Base-by-base conservation (phyloP, 495 filamentous ascomycete species). In the Platismatia glauca region DNA sequence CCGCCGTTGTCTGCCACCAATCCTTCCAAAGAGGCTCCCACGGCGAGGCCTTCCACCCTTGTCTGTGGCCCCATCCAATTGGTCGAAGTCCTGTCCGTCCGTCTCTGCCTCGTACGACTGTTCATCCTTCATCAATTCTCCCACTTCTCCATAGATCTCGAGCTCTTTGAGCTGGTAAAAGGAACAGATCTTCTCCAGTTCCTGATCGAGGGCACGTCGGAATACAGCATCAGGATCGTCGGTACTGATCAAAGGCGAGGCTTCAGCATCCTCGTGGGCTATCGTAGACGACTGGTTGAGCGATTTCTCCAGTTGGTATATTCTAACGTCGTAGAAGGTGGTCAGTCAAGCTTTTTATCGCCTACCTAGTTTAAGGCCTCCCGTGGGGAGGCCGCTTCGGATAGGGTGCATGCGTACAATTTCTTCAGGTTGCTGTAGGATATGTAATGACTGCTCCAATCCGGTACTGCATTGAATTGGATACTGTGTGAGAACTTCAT, bases 401-500 rank as follows among this genome's bases (percentile, higher is more conserved):
- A 8, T 0, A 29, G 13, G 18, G 41, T 41, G 31, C 8, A 55
- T 43, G 80, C 91, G 71, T 76, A 96, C 92, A 96, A 78, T 79
- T 99, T 99, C 82, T 99, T 99, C 66, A 97, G 83, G 69, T 96
- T 97, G 73, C 90, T 95, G 75, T 99, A 99, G 60, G 91, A 86
- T 68, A 99, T 94, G 73, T 99, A 99, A 74, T 96, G 84, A 65
- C 85, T 89, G 77, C 91, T 97, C 94, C 94, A 99, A 72, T 99
- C 94, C 27, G 95, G 94, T 61, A 99, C 95, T 61, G 94, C 91
- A 76, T 99, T 99, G 77, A 99, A 99, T 78, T 99, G 94, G 67
- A 99, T 86, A 76, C 95, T 97, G 72, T 97, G 94, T 57, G 94
- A 97, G 81, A 99, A 99, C 84, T 97, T 97, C 94, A 99, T 99